Percentiles rank a stretch among this genome's conserved stretches.
Conservation (phyloP, 768 basidiomycete genomes). For the Wakefieldia striispora region DNA sequence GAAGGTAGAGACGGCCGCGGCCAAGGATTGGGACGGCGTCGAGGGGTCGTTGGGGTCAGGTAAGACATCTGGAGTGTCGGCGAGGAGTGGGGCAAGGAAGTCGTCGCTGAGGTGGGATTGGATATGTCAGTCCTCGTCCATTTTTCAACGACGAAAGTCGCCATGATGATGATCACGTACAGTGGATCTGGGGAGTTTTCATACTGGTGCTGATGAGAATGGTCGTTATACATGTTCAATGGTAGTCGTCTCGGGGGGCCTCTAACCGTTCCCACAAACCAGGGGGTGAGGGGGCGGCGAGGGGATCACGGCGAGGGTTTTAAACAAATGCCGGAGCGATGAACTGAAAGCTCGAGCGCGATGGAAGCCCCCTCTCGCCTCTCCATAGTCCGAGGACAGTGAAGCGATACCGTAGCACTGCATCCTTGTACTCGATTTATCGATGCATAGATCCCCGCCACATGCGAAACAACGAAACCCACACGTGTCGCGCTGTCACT, state of each 20-base stretch:
- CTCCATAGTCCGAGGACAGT: neutral
- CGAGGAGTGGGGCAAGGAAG: conserved; percentile 12
- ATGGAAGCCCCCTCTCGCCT: neutral
- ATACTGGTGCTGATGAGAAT: neutral
- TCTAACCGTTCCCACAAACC: neutral
- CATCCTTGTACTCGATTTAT: neutral
- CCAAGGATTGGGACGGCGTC: neutral
- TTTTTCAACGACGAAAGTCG: neutral
- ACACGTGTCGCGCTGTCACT: neutral
- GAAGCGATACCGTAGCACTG: neutral
- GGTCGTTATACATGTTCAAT: conserved; percentile 1
- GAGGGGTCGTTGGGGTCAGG: neutral
- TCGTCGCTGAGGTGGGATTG: conserved; percentile 5
- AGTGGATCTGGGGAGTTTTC: conserved; percentile 1
- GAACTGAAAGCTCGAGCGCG: neutral
- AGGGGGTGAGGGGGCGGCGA: neutral
- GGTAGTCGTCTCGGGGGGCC: neutral
- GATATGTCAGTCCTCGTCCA: neutral
- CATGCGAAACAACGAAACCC: neutral
- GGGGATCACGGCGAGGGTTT: neutral
- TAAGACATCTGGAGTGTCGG: neutral
- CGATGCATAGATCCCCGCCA: neutral
- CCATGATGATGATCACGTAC: conserved; percentile 6
- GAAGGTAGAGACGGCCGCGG: neutral
- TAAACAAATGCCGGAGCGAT: neutral